Base-by-base conservation (phyloP, 108 stramenopile species). In the Aurantiochytrium sp. region DNA sequence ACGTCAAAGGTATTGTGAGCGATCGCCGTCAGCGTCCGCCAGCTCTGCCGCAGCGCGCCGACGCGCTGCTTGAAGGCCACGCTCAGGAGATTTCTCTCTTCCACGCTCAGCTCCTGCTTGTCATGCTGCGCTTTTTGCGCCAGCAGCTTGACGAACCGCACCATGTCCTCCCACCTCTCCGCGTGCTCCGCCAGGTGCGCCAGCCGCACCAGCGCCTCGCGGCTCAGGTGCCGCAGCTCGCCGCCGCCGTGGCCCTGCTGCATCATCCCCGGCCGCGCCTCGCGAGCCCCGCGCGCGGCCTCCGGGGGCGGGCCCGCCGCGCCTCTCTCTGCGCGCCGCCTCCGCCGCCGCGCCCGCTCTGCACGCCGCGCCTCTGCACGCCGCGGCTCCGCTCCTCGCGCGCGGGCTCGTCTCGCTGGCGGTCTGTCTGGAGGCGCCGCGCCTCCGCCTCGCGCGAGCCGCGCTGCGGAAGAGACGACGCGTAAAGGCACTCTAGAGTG, bases 151-250 rank as follows among this genome's bases (percentile, higher is more conserved):
- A 89, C 28, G 19, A 55, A 72, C 12, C 60, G 1, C 29, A 97
- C 96, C 97, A 97, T 97, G 90, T 98, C 97, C 90, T 97, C 96
- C 93, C 96, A 98, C 83, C 98, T 97, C 93, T 99, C 98, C 72
- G 98, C 99, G 93, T 99, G 98, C 91, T 99, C 99, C 88, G 98
- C 98, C 88, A 99, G 97, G 96, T 99, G 99, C 92, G 99, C 99
- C 93, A 96, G 96, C 97, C 97, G 97, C 19, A 99, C 98, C 60
- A 97, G 64, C 96, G 91, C 64, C 42, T 69, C 35, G 8, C 64
- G 64, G 64, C 64, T 69, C 64, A 69, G 64, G 42, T 69, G 64
- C 6, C 25, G 64, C 42, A 69, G 64, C 64, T 69, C 35, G 35
- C 35, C 35, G 35, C 35, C 35, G 35, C 64, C 64, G 64, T 42